Conservation (phyloP, 805 yeast species). For the Pichia cabralensis region DNA sequence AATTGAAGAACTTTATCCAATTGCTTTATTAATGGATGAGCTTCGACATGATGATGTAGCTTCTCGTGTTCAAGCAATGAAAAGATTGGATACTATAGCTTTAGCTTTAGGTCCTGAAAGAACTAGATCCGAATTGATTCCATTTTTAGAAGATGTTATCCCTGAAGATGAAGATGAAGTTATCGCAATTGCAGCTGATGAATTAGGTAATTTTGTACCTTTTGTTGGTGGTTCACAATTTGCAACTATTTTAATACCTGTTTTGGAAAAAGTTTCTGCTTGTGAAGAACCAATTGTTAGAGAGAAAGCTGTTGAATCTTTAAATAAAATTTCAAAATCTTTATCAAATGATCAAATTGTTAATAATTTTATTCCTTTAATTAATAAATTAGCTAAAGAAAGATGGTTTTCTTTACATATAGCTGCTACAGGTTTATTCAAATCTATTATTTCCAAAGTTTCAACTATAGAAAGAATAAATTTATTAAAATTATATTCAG, state of each 20-base stretch:
- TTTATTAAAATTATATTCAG: slow-evolving; percentile 56
- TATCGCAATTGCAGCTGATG: slow-evolving; percentile 84
- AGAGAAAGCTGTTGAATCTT: slow-evolving; percentile 84
- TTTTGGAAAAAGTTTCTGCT: slow-evolving; percentile 75
- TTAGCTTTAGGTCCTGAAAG: slow-evolving; percentile 91
- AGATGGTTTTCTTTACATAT: slow-evolving; percentile 94
- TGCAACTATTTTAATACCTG: slow-evolving; percentile 51
- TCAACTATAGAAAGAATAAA: slow-evolving; percentile 51
- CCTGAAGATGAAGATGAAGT: slow-evolving; percentile 99
- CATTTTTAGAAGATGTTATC: slow-evolving; percentile 80
- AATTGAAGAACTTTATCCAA: slow-evolving; percentile 70
- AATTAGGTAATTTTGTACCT: slow-evolving; percentile 81
- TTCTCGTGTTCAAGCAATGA: slow-evolving; percentile 90
- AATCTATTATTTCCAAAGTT: slow-evolving; percentile 48
- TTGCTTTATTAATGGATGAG: slow-evolving; percentile 95
- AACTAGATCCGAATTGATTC: slow-evolving; percentile 79
- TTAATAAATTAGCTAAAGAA: slow-evolving; percentile 70
- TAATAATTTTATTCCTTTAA: slow-evolving; percentile 61
- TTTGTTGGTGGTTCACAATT: slow-evolving; percentile 73
- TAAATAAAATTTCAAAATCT: slow-evolving; percentile 58
- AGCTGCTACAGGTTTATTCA: slow-evolving; percentile 83
- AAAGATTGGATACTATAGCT: slow-evolving; percentile 86
- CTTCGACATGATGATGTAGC: slow-evolving; percentile 89
- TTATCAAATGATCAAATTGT: slow-evolving; percentile 55
- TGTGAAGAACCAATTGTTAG: slow-evolving; percentile 95